Base-by-base conservation (phyloP, 176 grass and related monocot genomes). In the Carex myosuroides region DNA sequence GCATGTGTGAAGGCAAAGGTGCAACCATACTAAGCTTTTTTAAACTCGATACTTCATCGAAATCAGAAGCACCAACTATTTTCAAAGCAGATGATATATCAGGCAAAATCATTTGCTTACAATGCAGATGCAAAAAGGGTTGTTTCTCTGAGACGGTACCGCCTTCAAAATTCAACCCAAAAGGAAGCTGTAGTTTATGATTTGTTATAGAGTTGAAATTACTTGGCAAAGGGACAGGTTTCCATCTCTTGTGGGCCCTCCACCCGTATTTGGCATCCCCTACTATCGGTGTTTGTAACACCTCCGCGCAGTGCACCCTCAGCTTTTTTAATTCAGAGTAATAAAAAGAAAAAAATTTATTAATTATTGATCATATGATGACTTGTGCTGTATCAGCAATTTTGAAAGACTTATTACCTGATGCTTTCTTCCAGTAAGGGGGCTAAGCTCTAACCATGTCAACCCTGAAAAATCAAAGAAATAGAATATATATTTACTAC, bases 341-440 rank as follows among this genome's bases (percentile, higher is more conserved):
- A 77, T 66, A 66, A 61, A 83, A 85, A 74, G n/a, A 26, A 74
- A 20, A 5, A 54, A 62, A 12, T 10, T 52, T 70, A 71, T 44
- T 46, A 62, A 30, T 61, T 18, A 68, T 84, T 75, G 24, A 70
- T 24, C 64, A 35, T 83, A 18, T 65, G 35, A 60, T 14, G 6
- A 65, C 42, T 80, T 48, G 13, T 11, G 75, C 9, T 60, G 55
- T 37, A 85, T 85, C 65, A 63, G 71, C 54, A 63, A 58, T 70
- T 14, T 44, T 48, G 26, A 33, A 68, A 44, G 21, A 85, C 64
- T 72, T 89, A 90, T 72, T 89, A 91, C 96, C 92, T 95, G 96
- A 88, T 98, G 96, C 91, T 95, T 98, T 91, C 96, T 93, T 86
- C 96, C 96, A 24, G 96, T 98, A 8, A 84, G 86, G 37, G 92